Percentiles rank a stretch among this genome's conserved stretches.
These are phyloP conservation scores for Acer yangbiense DNA, from an alignment of 345 rosid genomes.

Conservation along the genomic window DNA sequence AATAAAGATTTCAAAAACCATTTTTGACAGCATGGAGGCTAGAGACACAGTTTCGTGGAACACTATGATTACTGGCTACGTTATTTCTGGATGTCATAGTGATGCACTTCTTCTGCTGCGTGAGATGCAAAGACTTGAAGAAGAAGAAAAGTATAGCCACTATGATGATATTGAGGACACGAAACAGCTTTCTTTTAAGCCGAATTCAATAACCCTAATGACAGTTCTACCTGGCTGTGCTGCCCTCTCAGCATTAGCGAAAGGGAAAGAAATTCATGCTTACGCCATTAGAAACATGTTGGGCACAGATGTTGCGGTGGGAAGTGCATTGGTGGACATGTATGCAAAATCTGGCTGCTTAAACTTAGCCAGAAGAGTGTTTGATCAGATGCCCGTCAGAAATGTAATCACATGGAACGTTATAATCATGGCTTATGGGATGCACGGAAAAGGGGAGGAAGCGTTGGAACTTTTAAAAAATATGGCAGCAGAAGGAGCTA, in stretches of 20 bases:
- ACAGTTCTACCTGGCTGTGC: constrained; percentile 85
- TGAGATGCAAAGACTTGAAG: constrained; percentile 59
- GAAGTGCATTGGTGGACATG: constrained; percentile 92
- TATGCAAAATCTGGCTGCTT: constrained; percentile 90
- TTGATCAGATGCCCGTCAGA: constrained; percentile 60
- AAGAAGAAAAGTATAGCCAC: constrained; percentile 18
- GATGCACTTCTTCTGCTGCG: constrained; percentile 63
- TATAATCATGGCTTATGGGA: constrained; percentile 89
- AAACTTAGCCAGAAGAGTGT: constrained; percentile 53
- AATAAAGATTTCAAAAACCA: constrained; percentile 48
- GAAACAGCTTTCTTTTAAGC: constrained; percentile 39
- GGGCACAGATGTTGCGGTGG: constrained; percentile 75
- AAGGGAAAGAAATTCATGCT: constrained; percentile 90
- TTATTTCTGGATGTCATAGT: constrained; percentile 49
- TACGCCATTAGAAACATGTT: constrained; percentile 72
- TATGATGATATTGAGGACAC: constrained; percentile 21
- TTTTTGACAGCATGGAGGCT: constrained; percentile 63
- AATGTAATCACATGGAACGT: constrained; percentile 90
- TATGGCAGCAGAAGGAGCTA: constrained; percentile 48
- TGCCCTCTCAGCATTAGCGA: constrained; percentile 68
- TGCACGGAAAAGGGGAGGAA: constrained; percentile 79
- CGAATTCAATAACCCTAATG: constrained; percentile 85
- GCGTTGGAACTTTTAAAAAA: constrained; percentile 60
- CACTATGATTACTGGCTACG: constrained; percentile 80
- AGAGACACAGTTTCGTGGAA: constrained; percentile 87